These are phyloP conservation scores for Clavaria fumosa DNA, from an alignment of 768 basidiomycete genomes.

Conservation along the genomic window DNA sequence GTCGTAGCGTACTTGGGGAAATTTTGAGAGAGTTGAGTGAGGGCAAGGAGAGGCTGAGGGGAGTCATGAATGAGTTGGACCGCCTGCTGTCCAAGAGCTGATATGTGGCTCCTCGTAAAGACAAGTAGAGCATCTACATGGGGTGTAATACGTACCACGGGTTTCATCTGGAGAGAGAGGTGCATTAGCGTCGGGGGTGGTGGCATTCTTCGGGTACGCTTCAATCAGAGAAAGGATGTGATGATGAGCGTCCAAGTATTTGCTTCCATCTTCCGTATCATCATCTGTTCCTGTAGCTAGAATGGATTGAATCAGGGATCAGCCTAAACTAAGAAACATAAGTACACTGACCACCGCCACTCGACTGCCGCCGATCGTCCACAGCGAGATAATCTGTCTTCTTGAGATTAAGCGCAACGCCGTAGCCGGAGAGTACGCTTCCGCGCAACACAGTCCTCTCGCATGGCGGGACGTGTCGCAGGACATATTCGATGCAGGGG, in stretches of 20 bases:
- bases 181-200: conserved; percentile 24
- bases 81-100: conserved; percentile 58
- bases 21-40: conserved; percentile 65
- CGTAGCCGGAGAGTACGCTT: conserved; percentile 69
- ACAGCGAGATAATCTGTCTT: conserved; percentile 93
- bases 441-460: conserved; percentile 13
- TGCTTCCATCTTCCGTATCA: no score
- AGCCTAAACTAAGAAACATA: no score
- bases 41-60: conserved; percentile 31
- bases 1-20: conserved; percentile 77
- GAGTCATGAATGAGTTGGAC: conserved; percentile 61
- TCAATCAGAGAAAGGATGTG: conserved; percentile 26
- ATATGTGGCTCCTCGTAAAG: conserved; percentile 1
- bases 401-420: conserved; percentile 85
- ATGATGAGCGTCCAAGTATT: conserved; percentile 18
- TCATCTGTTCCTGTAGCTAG: no score
- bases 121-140: conserved; percentile 1
- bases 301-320: no score
- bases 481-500: conserved; percentile 52
- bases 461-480: conserved; percentile 46
- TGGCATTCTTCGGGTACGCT: conserved; percentile 23
- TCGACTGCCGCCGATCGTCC: conserved; percentile 62
- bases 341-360: no score
- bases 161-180: conserved; percentile 41
- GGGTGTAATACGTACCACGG: conserved; percentile 22